Base-by-base conservation (phyloP, 2,329 filamentous ascomycete genomes). In the Cladosporium sphaerospermum region DNA sequence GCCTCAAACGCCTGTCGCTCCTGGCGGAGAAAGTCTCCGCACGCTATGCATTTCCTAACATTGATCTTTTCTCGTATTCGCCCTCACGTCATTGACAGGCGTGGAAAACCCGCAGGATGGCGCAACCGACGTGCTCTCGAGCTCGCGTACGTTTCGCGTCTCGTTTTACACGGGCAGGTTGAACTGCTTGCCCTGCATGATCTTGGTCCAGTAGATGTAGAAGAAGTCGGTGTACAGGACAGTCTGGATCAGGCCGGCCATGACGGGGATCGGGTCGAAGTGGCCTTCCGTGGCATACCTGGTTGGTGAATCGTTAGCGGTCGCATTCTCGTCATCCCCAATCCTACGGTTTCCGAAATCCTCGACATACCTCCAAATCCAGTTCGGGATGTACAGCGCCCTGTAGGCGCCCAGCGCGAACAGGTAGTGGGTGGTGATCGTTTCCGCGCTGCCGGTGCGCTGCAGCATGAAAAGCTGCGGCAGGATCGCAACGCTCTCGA, bases 401-500 rank as follows among this genome's bases (percentile, higher is more conserved):
- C 93, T 81, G 76, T 99, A 99, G 58, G 85, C 77, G 33, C 93
- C 93, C 36, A 99, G 78, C 11, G 95, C 92, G 67, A 96, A 96
- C 40, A 99, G 81, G 71, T 99, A 99, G 73, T 99, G 92, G 1
- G 91, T 96, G 10, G 93, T 99, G 67, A 99, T 99, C n/a, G 93
- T 96, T 75, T 99, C 93, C 9, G 93, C 95, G 75, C 97, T 92
- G 61, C 93, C 95, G 0, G 93, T 99, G 64, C 93, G 81, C 75
- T 99, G 93, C 59, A 99, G 79, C 89, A 99, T 95, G 73, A 99
- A 97, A 50, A 99, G 81, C 75, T 99, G 93, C 1, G 93, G 93
- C 56, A 99, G 80, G 63, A 99, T 99, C 49, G 93, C 93, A 14
- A 99, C 93, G 4, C 88, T 86, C 75, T 99, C 93, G 32, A 99